phyloP scores from a whole-genome alignment of 257 asterid genomes.

The Ilex aquifolium region DNA sequence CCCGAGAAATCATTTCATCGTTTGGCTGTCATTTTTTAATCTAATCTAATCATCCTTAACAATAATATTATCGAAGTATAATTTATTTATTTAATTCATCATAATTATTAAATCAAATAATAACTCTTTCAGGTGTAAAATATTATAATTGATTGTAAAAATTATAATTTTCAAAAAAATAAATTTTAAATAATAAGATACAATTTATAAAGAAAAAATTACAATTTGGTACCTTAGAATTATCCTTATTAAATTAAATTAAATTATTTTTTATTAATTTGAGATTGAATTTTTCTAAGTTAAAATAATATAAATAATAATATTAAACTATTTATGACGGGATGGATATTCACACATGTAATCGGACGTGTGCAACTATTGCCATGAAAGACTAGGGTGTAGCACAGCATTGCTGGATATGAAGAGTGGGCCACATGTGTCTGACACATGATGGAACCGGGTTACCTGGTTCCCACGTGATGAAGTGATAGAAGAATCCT shows the following conservation, averaged over 20 bases:
- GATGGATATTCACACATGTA: constrained; percentile 25
- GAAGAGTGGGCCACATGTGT: constrained; percentile 18
- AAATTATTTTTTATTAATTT: no score
- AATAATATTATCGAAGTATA: no score
- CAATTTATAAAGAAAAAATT: no score
- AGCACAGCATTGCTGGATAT: background rate
- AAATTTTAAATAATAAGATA: no score
- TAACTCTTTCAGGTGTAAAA: background rate
- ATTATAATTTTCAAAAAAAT: no score
- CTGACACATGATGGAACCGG: background rate
- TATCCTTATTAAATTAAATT: no score
- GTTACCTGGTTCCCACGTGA: no score
- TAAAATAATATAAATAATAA: background rate
- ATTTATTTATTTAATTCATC: background rate
- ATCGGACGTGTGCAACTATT: constrained; percentile 20
- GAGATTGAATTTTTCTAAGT: no score
- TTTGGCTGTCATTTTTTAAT: background rate
- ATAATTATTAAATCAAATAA: background rate
- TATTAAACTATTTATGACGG: constrained; percentile 6
- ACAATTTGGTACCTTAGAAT: no score
- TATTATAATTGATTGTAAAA: no score
- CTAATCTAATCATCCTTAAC: background rate
- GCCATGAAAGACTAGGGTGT: constrained; percentile 9
- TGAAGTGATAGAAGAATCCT: no score
- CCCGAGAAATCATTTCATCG: background rate